Evolutionary conservation across 2,329 filamentous ascomycete species (phyloP), one percentile per base, ranked within the genome.

Genomic region (Venturia pyrina): DNA sequence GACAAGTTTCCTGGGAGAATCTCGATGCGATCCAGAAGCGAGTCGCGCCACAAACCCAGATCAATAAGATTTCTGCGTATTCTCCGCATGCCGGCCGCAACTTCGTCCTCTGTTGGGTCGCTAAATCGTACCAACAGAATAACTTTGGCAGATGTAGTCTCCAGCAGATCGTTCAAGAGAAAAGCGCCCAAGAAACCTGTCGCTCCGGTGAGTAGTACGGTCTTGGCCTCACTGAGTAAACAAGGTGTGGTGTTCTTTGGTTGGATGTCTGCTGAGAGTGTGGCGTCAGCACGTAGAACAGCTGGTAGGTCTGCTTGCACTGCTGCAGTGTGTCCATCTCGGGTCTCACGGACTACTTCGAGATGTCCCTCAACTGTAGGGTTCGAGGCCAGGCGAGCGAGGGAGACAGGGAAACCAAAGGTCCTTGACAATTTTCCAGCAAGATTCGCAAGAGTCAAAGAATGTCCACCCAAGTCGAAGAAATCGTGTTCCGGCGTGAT

Each of bases 401-500:
- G 81, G 2, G 89, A 87, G 1, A 93, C 84, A 0, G 87, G 83
- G 73, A 93, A 89, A 5, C 89, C 89, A 71, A 91, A 91, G 0
- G 82, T 83, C 67, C 85, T 85, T 0, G 88, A 86, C 17, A 93
- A 74, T 43, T 86, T 85, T 34, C 86, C 86, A n/a, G 89, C 86
- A 34, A 93, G 81, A 67, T 91, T 88, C 0, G 90, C 90, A n/a
- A 93, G 83, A 1, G 86, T 86, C 64, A 93, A 78, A 0, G 89
- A 92, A 75, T 93, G 90, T 0, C 90, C 90, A 44, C 90, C 90
- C 1, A 93, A 79, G 67, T 93, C 90, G 73, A 93, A 93, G 75
- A 93, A 93, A 73, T 87, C 88, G 73, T 91, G 87, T 68, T 90
- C 86, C 1, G 83, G 72, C 64, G 87, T 89, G 32, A 93, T 84